Base-by-base conservation (phyloP, 306 rosid genomes). In the Alnus glutinosa region DNA sequence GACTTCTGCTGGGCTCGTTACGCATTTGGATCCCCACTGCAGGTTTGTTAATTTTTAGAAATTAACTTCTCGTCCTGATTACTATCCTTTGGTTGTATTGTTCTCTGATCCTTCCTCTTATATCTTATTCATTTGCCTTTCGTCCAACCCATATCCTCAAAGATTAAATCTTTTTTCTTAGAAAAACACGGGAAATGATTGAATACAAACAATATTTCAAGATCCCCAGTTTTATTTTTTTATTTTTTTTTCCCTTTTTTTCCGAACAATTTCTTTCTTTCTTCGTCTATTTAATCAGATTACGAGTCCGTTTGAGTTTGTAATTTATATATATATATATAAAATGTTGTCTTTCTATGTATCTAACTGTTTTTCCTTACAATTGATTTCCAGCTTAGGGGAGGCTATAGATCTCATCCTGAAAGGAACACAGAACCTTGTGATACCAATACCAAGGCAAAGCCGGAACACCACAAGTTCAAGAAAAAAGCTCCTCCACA, bases 371-470 rank as follows among this genome's bases (percentile, higher is more conserved):
- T 55, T 16, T 2, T 51, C 0, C 66, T 39, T 39, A n/a, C 39
- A 50, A 46, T 78, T 15, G 49, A 63, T 57, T 69, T 67, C 9
- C 86, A 92, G 97, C 23, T 82, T 94, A 30, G 48, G 81, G 78
- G 97, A 89, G 63, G 95, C 90, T 9, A 86, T 94, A 64, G 97
- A 94, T 81, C 82, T 84, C 4, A 87, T 92, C 79, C 79, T 83
- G 14, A 89, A 89, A 76, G 98, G 98, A 3, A 89, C 84, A 23
- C 97, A 91, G 30, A 89, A 93, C 70, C 74, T 93, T 16, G 97
- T 93, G 55, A 86, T 93, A 55, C 93, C 91, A 5, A 86, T 93
- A 23, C 57, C 67, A 9, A 71, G 77, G 4, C 50, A 11, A 46
- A 68, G 37, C 66, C 37, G 78, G 61, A 86, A 32, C 71, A 67